These are phyloP conservation scores for Encephalitozoon romaleae DNA, from an alignment of 371 early-diverging fungal genomes.

Conservation along the genomic window DNA sequence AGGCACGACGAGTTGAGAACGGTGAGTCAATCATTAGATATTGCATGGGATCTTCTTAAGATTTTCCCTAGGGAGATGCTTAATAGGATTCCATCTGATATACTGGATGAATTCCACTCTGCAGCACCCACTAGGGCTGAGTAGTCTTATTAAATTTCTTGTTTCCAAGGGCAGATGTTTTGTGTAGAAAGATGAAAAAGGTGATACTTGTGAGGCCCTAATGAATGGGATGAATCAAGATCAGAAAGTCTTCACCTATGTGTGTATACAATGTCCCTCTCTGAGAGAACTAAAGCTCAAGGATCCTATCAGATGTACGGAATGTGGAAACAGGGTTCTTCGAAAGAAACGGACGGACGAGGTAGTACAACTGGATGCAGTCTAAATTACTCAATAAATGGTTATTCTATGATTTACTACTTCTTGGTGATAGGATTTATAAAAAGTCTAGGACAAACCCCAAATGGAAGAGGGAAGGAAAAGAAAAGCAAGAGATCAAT, in stretches of 20 bases:
- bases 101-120: slow-evolving; percentile 80
- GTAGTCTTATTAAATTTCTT: not conserved
- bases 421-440: not conserved
- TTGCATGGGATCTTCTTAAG: slow-evolving; percentile 93
- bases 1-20: slow-evolving; percentile 84
- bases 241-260: slow-evolving; percentile 14
- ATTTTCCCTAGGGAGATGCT: slow-evolving; percentile 99
- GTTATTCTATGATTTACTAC: not conserved
- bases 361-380: slow-evolving; percentile 27
- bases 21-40: slow-evolving; percentile 87
- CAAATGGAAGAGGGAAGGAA: slow-evolving; percentile 19
- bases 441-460: not conserved
- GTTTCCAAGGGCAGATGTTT: not conserved
- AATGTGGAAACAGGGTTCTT: slow-evolving; percentile 39
- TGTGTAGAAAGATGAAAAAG: not conserved
- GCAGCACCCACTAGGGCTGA: not conserved
- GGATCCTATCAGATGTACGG: slow-evolving; percentile 37
- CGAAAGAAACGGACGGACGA: slow-evolving; percentile 23
- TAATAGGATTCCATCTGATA: slow-evolving; percentile 92
- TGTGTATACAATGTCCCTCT: slow-evolving; percentile 19
- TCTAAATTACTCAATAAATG: slow-evolving; percentile 2
- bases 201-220: not conserved
- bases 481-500: slow-evolving; percentile 42
- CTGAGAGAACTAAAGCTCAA: slow-evolving; percentile 7
- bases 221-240: slow-evolving; percentile 14